Base-by-base conservation (phyloP, 352 stramenopile species). In the Thalassiosira livingstoniorum region DNA sequence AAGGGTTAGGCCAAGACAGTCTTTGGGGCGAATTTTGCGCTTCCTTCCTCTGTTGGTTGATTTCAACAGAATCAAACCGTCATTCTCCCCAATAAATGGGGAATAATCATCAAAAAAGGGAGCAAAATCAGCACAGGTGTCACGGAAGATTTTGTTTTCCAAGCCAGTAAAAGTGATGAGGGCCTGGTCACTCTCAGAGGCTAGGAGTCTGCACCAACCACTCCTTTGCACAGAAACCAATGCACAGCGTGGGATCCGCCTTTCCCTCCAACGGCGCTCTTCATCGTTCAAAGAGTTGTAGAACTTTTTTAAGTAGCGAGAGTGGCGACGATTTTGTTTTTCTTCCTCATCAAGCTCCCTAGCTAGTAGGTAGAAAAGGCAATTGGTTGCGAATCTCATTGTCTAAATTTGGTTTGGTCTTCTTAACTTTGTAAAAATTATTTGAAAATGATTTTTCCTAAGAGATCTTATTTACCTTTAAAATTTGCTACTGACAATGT, bases 161-260 rank as follows among this genome's bases (percentile, higher is more conserved):
- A 72, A 78, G 13, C 70, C 55, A 47, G 70, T 78, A 1, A 78
- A 32, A 18, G 70, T 78, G 31, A 78, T 78, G 21, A 78, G 15
- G 1, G 70, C 57, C 18, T 70, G 70, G 71, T 78, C 58, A 53
- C 42, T 64, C 0, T 21, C 1, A 54, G 70, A 78, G 2, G 1
- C 1, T 47, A 43, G 62, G 21, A 78, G 21, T 18, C 21, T 71
- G 4, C 25, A 2, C 70, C 70, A 78, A 58, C 51, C 4, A 60
- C 42, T 51, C 10, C 42, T 51, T 18, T 51, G 42, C 18, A 51
- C 42, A 18, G 42, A 51, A 10, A 51, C 10, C 42, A 51, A 51
- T 51, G 42, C 42, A 18, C 10, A 18, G 10, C 42, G 10, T 10
- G 42, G 42, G 18, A 51, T 18, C 18, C 18, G 10, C 10, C 18